These are phyloP conservation scores for Magnolia officinalis DNA, from an alignment of 164 flowering plant species.

Conservation along the genomic window DNA sequence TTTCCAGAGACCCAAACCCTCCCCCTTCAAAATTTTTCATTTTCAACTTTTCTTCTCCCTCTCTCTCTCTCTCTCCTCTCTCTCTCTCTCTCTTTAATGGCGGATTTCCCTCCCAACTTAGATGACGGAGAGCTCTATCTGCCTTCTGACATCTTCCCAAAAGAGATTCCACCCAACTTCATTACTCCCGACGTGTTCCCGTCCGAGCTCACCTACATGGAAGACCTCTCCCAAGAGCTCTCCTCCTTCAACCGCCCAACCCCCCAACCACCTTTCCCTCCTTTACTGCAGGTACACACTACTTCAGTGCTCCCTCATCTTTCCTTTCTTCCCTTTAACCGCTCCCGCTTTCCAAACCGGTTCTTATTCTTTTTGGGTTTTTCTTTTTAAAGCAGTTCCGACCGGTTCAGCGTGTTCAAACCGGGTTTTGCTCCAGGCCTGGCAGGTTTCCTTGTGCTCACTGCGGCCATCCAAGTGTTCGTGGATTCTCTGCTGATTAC, in stretches of 20 bases:
- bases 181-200: constrained; percentile 1
- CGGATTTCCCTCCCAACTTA: constrained; percentile 35
- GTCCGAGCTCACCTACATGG: constrained; percentile 27
- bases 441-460: not conserved
- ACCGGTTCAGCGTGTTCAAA: not conserved
- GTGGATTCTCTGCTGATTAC: constrained; percentile 2
- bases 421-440: not conserved
- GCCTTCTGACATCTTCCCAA: constrained; percentile 36
- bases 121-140: constrained; percentile 45
- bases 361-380: not conserved
- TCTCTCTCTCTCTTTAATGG: constrained; percentile 22
- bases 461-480: not conserved
- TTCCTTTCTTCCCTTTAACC: too few relatives aligned
- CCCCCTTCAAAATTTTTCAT: constrained; percentile 3
- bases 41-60: not conserved
- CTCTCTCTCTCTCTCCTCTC: not conserved
- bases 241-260: constrained; percentile 12
- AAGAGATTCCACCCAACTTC: constrained; percentile 15
- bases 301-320: not conserved
- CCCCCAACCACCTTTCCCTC: not conserved
- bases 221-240: constrained; percentile 27
- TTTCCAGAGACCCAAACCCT: constrained; percentile 5
- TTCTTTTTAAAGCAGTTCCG: not conserved
- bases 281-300: not conserved
- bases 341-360: not conserved